Base-by-base conservation (phyloP, 805 yeast genomes). In the Zygoascus biomembranicola region DNA sequence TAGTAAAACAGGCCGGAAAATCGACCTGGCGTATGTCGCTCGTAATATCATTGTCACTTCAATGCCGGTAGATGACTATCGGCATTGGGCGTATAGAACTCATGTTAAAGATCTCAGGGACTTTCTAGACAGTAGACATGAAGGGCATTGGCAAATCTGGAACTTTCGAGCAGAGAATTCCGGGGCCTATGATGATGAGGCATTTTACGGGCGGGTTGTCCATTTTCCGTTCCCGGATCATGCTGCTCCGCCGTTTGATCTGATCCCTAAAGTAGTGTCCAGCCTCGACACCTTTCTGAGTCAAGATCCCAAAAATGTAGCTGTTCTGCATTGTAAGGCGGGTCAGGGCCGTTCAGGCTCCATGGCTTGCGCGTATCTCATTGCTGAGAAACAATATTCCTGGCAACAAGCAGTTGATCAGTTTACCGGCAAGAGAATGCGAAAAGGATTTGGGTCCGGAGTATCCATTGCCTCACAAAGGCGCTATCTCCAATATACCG, bases 341-440 rank as follows among this genome's bases (percentile, higher is more conserved):
- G 98, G 98, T 0, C 90, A 89, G 67, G 98, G 98, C 0, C 72
- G 98, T 28, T 84, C 96, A 0, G 97, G 98, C 0, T 76, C 90
- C 1, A 68, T 88, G 1, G 78, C 79, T 6, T 80, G 87, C 55
- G 87, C 90, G 0, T 85, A 81, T 62, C 66, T 90, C 57, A 83
- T 90, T 79, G 74, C 73, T 50, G 64, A 68, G 50, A 65, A 66
- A 35, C 69, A 69, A 1, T 52, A 73, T 52, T 56, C 73, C 0
- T 70, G 76, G 13, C 66, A 69, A 1, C 74, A 71, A 18, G 87
- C 90, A 1, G 72, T 78, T 43, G 66, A 66, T 0, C 54, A 73
- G 8, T 90, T 85, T 64, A 79, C 85, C 2, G 53, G 61, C 8
- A 71, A 75, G 50, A 72, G 97, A 54, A 80, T 86, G 81, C 71